Percentiles rank a stretch among this genome's conserved stretches.
Conservation (phyloP, 1,284 basidiomycete genomes). For the Anthracocystis panici-leucophaei region DNA sequence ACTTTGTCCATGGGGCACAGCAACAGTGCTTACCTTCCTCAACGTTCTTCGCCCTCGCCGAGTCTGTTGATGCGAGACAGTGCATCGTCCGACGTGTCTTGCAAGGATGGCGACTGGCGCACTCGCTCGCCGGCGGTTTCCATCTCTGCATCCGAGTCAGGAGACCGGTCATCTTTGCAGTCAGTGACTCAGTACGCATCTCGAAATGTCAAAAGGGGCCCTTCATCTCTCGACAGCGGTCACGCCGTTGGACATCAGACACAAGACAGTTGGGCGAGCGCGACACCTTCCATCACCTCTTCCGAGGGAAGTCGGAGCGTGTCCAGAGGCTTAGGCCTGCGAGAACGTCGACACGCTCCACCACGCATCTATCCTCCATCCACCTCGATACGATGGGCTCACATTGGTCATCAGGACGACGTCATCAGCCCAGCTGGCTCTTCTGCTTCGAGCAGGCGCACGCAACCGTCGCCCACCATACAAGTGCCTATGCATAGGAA, state of each 20-base stretch:
- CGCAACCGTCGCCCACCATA: conserved; percentile 18
- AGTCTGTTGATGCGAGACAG: conserved; percentile 20
- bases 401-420: conserved; percentile 34
- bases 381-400: conserved; percentile 37
- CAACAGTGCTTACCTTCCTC: not conserved
- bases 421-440: conserved; percentile 8
- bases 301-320: conserved; percentile 31
- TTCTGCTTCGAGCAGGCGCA: conserved; percentile 12
- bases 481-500: conserved; percentile 26
- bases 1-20: conserved; percentile 32
- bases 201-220: conserved; percentile 6
- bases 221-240: conserved; percentile 26
- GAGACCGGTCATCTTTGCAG: conserved; percentile 17
- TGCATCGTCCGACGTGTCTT: conserved; percentile 29
- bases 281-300: conserved; percentile 31
- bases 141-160: conserved; percentile 22
- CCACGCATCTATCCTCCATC: conserved; percentile 59
- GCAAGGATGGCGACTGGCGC: conserved; percentile 32
- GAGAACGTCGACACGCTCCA: conserved; percentile 56
- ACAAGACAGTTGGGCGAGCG: conserved; percentile 44
- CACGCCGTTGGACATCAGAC: conserved; percentile 26
- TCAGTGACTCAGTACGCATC: not conserved
- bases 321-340: conserved; percentile 30
- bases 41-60: conserved; percentile 21
- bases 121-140: conserved; percentile 33